Percentiles rank a stretch among this genome's conserved stretches.
phyloP scores from a whole-genome alignment of 306 rosid species.

The Lotus japonicus region DNA sequence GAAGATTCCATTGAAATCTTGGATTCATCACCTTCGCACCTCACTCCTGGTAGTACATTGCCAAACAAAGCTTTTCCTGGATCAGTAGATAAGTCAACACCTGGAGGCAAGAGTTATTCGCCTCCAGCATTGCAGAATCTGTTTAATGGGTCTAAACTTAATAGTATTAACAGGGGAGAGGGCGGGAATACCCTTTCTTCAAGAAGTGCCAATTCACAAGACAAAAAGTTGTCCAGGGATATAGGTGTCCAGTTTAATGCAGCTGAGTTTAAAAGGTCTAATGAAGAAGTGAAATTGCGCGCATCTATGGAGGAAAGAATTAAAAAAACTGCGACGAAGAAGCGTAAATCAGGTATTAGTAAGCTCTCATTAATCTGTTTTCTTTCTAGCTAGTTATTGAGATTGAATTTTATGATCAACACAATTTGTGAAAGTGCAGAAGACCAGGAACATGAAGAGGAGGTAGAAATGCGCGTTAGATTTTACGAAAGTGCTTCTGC shows the following conservation, averaged over 20 bases:
- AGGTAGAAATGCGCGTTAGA: slow-evolving; percentile 63
- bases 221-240: slow-evolving; percentile 43
- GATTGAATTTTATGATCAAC: slow-evolving; percentile 9
- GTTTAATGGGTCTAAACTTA: slow-evolving; percentile 69
- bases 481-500: slow-evolving; percentile 98
- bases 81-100: slow-evolving; percentile 32
- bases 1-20: slow-evolving; percentile 50
- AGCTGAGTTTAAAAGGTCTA: slow-evolving; percentile 60
- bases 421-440: slow-evolving; percentile 43
- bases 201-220: slow-evolving; percentile 34
- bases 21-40: slow-evolving; percentile 33
- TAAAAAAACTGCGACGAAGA: slow-evolving; percentile 53
- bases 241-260: slow-evolving; percentile 68
- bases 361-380: slow-evolving; percentile 17
- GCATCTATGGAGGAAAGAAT: slow-evolving; percentile 41
- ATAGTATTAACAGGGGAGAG: slow-evolving; percentile 51
- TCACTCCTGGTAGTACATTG: slow-evolving; percentile 25
- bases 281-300: slow-evolving; percentile 51
- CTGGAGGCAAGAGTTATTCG: slow-evolving; percentile 39
- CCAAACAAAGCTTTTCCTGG: slow-evolving; percentile 43
- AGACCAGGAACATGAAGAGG: slow-evolving; percentile 53
- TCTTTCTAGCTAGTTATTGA: neutral
- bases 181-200: slow-evolving; percentile 44
- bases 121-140: slow-evolving; percentile 65
- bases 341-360: slow-evolving; percentile 59